Evolutionary conservation across 2,329 filamentous ascomycete genomes (phyloP), one percentile per base, ranked within the genome.

Genomic region (Eutypella sp.): DNA sequence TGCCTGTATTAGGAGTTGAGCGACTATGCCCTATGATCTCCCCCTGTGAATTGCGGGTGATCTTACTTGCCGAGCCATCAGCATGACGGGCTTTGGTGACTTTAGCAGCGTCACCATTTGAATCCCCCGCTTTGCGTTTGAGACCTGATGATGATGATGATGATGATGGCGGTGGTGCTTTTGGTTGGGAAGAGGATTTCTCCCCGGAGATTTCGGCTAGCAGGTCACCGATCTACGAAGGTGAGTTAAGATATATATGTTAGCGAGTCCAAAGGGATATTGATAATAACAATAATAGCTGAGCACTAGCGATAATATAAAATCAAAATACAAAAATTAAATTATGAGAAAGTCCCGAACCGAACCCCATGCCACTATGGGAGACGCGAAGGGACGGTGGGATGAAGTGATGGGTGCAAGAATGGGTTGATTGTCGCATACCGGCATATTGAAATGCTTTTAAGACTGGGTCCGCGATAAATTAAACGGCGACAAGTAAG

Each of bases 171-270:
- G 51, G 47, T 40, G 61, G 52, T 15, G 61, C 50, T 43, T 57
- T 57, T 3, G 58, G 33, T 10, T 67, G 47, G 13, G 72, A 56
- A 9, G 68, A 60, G 23, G 67, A 65, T 59, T 74, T 71, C 51
- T 73, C 72, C 58, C 80, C 81, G 52, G 71, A 78, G 53, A 85
- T 84, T 60, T 80, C 76, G 53, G 79, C 81, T 27, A 81, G 70
- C n/a, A 81, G 67, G 52, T 81, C 76, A 49, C 72, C 66, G 55
- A 81, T 80, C 74, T 78, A 48, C 37, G 50, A 36, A 46, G 47
- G 41, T 42, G 46, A 19, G 18, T 39, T 46, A n/a, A n/a, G n/a
- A n/a, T n/a, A n/a, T 47, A 45, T 56, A 54, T 54, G 48, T 56
- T 55, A 54, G 48, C 48, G 54, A 42, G 38, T 48, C 38, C n/a